Conservation (phyloP, 108 stramenopile species). For the Cyclostephanos tholiformis region DNA sequence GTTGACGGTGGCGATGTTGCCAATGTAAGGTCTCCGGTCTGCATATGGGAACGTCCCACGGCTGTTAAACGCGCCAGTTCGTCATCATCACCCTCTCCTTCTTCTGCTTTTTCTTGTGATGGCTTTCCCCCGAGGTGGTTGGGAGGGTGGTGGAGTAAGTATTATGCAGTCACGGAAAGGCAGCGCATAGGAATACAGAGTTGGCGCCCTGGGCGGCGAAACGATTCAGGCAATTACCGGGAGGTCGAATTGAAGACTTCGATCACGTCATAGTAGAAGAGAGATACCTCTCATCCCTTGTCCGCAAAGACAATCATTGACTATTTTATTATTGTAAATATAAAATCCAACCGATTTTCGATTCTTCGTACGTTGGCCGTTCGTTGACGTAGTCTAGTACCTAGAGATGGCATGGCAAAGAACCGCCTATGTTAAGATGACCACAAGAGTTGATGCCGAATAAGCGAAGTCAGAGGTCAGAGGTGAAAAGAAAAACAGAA, state of each 20-base stretch:
- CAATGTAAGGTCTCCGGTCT: slow-evolving; percentile 36
- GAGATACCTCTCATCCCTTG: neutral
- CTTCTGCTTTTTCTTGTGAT: neutral
- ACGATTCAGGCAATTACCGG: slow-evolving; percentile 30
- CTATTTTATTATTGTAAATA: neutral
- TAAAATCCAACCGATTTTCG: neutral
- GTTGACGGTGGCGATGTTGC: neutral
- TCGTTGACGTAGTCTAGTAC: too few species aligned
- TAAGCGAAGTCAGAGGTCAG: too few species aligned
- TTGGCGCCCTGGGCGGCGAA: slow-evolving; percentile 47
- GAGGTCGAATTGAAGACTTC: slow-evolving; percentile 30
- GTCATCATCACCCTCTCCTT: neutral
- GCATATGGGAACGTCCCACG: slow-evolving; percentile 25
- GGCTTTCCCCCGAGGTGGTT: slow-evolving; percentile 41
- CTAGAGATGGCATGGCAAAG: too few species aligned
- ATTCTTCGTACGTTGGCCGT: neutral
- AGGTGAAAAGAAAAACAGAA: too few species aligned
- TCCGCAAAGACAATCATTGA: neutral
- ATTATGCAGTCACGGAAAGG: slow-evolving; percentile 37
- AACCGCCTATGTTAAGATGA: too few species aligned
- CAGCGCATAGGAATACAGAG: slow-evolving; percentile 36
- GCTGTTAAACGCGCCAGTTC: neutral
- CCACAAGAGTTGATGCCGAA: too few species aligned
- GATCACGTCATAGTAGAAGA: slow-evolving; percentile 21
- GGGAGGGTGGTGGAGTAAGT: slow-evolving; percentile 53